These are phyloP conservation scores for Panaeolus papilionaceus DNA, from an alignment of 768 basidiomycete genomes.

Conservation along the genomic window DNA sequence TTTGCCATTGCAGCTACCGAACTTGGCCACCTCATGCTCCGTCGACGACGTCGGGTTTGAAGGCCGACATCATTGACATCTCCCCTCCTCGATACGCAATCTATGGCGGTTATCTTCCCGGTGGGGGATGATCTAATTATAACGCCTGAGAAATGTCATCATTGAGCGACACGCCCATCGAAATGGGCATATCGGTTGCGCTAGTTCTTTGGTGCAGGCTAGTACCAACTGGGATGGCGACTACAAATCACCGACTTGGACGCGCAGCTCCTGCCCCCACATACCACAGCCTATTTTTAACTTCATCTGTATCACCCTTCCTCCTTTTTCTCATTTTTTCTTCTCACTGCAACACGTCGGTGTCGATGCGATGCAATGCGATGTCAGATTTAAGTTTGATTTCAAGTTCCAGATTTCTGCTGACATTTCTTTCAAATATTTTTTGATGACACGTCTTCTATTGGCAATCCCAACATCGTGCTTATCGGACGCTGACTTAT, in stretches of 20 bases:
- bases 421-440: slow-evolving; percentile 2
- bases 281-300: background rate
- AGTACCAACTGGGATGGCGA: background rate
- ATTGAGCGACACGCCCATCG: background rate
- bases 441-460: slow-evolving; percentile 17
- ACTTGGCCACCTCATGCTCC: background rate
- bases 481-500: slow-evolving; percentile 18
- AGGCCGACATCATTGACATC: background rate
- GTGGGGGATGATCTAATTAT: background rate
- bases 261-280: background rate
- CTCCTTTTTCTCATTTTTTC: slow-evolving; percentile 18
- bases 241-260: background rate
- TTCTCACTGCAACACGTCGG: background rate
- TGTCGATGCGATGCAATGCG: background rate
- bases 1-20: background rate
- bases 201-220: background rate
- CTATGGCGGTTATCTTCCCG: background rate
- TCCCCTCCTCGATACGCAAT: background rate
- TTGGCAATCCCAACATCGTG: slow-evolving; percentile 11
- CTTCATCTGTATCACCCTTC: background rate
- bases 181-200: background rate
- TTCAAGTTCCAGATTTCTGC: background rate
- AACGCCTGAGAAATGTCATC: background rate
- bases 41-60: background rate
- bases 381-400: background rate